Evolutionary conservation across 768 basidiomycete genomes (phyloP).

Genomic region (Tephrocybe sp.): DNA sequence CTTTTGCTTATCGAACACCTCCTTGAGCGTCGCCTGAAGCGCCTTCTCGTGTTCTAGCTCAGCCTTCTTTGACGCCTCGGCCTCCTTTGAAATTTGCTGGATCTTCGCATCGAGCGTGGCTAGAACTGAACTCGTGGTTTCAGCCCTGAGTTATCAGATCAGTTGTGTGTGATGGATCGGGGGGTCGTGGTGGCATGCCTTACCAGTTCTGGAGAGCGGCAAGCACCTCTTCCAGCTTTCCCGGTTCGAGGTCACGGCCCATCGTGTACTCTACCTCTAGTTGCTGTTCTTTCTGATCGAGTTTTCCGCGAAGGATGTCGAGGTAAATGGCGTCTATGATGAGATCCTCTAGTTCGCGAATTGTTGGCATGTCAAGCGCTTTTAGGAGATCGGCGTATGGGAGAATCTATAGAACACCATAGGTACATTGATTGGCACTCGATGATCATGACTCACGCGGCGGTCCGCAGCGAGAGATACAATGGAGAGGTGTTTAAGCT

Average conservation of each 20-base stretch:
- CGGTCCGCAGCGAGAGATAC: conserved; percentile 78
- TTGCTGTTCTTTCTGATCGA: conserved; percentile 90
- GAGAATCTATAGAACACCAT: conserved; percentile 78
- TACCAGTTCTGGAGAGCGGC: conserved; percentile 68
- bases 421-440: too few relatives aligned
- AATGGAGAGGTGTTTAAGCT: conserved; percentile 92
- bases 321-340: conserved; percentile 97
- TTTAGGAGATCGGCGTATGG: conserved; percentile 75
- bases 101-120: conserved; percentile 74
- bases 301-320: conserved; percentile 84
- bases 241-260: conserved; percentile 88
- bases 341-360: conserved; percentile 92
- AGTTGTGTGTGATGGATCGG: neutral
- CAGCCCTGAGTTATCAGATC: conserved; percentile 49
- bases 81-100: conserved; percentile 46
- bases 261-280: conserved; percentile 92
- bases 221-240: conserved; percentile 60
- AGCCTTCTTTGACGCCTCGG: conserved; percentile 36
- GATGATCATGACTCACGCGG: conserved; percentile 78
- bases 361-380: conserved; percentile 70
- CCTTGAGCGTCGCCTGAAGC: conserved; percentile 55
- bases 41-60: conserved; percentile 55
- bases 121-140: conserved; percentile 70
- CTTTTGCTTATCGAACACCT: conserved; percentile 64
- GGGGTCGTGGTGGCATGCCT: conserved; percentile 18